Percentiles rank a stretch among this genome's conserved stretches.
Conservation (phyloP, 371 early-diverging fungal genomes). For the Mortierella sp. region DNA sequence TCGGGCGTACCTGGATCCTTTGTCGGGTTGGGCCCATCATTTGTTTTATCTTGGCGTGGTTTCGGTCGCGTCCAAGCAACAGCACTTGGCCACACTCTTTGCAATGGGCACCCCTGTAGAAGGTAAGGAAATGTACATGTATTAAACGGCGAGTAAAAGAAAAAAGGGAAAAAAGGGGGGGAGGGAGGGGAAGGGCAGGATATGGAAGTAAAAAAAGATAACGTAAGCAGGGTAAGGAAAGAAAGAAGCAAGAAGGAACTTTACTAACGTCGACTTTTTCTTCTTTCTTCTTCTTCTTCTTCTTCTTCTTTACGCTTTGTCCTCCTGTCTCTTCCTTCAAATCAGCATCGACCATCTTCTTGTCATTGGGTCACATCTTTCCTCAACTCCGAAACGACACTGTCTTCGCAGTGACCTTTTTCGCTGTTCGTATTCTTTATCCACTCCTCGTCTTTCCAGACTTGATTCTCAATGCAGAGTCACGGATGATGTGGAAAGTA, state of each 20-base stretch:
- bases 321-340: not conserved
- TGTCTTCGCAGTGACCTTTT: conserved; percentile 32
- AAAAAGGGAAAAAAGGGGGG: not conserved
- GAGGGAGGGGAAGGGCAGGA: too few relatives aligned
- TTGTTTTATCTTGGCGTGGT: conserved; percentile 53
- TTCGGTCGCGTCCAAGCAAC: conserved; percentile 28
- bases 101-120: conserved; percentile 47
- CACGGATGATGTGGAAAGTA: conserved; percentile 41
- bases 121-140: conserved; percentile 14
- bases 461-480: conserved; percentile 35
- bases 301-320: not conserved
- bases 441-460: conserved; percentile 39
- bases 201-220: too few relatives aligned
- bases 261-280: too few relatives aligned
- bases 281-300: not conserved
- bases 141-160: not conserved
- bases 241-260: too few relatives aligned
- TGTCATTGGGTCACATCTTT: conserved; percentile 44
- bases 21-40: conserved; percentile 70
- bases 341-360: conserved; percentile 40
- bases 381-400: conserved; percentile 33
- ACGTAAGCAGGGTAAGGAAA: too few relatives aligned
- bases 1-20: conserved; percentile 54
- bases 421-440: conserved; percentile 31
- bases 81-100: conserved; percentile 33